These are phyloP conservation scores for Quercus phellos DNA, from an alignment of 331 rosid genomes.

Conservation along the genomic window DNA sequence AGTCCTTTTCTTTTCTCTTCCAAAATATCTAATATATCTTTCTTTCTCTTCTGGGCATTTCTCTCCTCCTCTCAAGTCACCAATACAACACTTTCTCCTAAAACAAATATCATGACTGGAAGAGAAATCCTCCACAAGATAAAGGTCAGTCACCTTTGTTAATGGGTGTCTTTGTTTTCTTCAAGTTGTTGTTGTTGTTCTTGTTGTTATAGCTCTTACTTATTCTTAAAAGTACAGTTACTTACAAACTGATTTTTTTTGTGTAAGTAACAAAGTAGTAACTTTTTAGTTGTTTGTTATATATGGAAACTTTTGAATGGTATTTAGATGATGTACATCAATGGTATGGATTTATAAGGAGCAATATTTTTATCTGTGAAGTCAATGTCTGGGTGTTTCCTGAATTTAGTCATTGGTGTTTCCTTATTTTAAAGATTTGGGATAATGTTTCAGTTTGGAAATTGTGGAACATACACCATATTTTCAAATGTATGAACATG, in stretches of 20 bases:
- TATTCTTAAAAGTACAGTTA: background rate
- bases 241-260: background rate
- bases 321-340: background rate
- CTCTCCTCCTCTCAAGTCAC: background rate
- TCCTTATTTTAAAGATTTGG: background rate
- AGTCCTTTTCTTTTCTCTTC: background rate
- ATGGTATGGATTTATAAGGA: background rate
- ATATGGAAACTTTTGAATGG: background rate
- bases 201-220: background rate
- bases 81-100: background rate
- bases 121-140: slow-evolving; percentile 56
- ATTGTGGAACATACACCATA: background rate
- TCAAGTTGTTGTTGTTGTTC: background rate
- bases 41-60: background rate
- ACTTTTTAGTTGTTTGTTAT: background rate
- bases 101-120: slow-evolving; percentile 23
- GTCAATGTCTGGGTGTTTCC: background rate
- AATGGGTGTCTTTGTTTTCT: background rate
- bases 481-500: background rate
- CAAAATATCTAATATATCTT: background rate
- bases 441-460: background rate
- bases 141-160: slow-evolving; percentile 27
- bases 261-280: background rate
- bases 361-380: background rate
- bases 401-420: background rate